phyloP scores from a whole-genome alignment of 192 early-diverging fungal genomes.

The Podila epigama region DNA sequence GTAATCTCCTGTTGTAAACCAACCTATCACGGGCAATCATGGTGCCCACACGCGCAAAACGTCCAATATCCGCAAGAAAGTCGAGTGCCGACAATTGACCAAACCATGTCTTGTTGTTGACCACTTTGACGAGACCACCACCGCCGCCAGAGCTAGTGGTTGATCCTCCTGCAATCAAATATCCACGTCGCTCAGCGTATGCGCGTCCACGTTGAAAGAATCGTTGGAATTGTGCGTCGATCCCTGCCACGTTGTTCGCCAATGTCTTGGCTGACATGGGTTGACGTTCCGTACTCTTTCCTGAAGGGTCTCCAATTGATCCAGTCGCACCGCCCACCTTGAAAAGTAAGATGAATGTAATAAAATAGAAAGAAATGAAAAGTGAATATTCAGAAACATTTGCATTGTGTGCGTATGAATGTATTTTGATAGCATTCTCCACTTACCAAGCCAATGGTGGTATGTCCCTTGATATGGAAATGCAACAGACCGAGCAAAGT shows the following conservation, averaged over 20 bases:
- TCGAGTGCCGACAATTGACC: slow-evolving; percentile 71
- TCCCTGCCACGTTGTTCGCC: slow-evolving; percentile 66
- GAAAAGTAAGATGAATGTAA: not conserved
- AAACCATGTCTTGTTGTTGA: slow-evolving; percentile 89
- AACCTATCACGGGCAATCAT: slow-evolving; percentile 93
- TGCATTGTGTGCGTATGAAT: not conserved
- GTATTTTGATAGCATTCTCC: not conserved
- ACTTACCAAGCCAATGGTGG: slow-evolving; percentile 80
- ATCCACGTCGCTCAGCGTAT: slow-evolving; percentile 52
- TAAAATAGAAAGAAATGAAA: not conserved
- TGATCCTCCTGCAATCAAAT: slow-evolving; percentile 4
- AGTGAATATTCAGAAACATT: not conserved
- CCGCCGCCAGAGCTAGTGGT: not conserved
- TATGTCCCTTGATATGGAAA: slow-evolving; percentile 85
- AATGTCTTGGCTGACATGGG: slow-evolving; percentile 68
- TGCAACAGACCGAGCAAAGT: slow-evolving; percentile 85
- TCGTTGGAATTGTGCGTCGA: slow-evolving; percentile 73
- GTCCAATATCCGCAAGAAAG: slow-evolving; percentile 82
- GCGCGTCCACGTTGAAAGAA: slow-evolving; percentile 70
- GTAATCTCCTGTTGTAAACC: no score
- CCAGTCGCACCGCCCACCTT: slow-evolving; percentile 91
- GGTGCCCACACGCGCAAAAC: slow-evolving; percentile 75
- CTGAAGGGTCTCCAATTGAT: slow-evolving; percentile 92
- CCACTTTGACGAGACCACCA: slow-evolving; percentile 55
- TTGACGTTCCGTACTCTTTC: slow-evolving; percentile 80